A percentile compares a stretch with the other conserved stretches of the same genome.
phyloP scores from a whole-genome alignment of 2,329 filamentous ascomycete genomes.

The Davidsoniella neocaledoniae region DNA sequence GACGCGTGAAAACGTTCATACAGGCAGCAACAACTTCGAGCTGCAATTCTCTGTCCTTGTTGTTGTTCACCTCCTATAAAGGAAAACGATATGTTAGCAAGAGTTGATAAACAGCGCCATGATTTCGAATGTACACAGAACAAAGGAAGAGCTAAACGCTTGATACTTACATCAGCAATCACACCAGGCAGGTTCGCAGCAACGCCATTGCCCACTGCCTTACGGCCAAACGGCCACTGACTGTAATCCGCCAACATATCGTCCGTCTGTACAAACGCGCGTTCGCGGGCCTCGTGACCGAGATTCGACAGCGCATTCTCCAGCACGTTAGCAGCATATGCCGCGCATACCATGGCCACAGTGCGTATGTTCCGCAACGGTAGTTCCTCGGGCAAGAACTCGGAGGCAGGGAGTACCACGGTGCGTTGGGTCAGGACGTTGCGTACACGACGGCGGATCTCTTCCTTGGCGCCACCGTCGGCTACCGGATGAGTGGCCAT shows the following conservation, averaged over 20 bases:
- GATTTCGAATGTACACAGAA: background rate
- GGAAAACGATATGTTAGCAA: conserved; percentile 13
- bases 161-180: conserved; percentile 50
- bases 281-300: conserved; percentile 82
- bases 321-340: conserved; percentile 92
- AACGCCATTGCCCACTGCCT: conserved; percentile 63
- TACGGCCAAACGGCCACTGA: conserved; percentile 88
- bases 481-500: conserved; percentile 98
- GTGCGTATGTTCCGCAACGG: conserved; percentile 89
- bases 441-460: conserved; percentile 82
- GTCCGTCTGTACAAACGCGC: conserved; percentile 92
- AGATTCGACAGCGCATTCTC: conserved; percentile 93
- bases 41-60: conserved; percentile 88
- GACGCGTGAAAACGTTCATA: conserved; percentile 89
- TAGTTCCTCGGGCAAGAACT: conserved; percentile 84
- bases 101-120: background rate
- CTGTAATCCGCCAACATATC: conserved; percentile 91
- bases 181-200: conserved; percentile 84
- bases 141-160: background rate
- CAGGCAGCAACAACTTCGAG: conserved; percentile 95
- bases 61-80: conserved; percentile 55
- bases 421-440: conserved; percentile 88
- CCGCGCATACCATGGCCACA: conserved; percentile 90
- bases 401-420: conserved; percentile 69
- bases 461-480: conserved; percentile 91